Percentiles rank a stretch among this genome's conserved stretches.
Conservation (phyloP, 1,139 yeast species). For the Candida sanyaensis region DNA sequence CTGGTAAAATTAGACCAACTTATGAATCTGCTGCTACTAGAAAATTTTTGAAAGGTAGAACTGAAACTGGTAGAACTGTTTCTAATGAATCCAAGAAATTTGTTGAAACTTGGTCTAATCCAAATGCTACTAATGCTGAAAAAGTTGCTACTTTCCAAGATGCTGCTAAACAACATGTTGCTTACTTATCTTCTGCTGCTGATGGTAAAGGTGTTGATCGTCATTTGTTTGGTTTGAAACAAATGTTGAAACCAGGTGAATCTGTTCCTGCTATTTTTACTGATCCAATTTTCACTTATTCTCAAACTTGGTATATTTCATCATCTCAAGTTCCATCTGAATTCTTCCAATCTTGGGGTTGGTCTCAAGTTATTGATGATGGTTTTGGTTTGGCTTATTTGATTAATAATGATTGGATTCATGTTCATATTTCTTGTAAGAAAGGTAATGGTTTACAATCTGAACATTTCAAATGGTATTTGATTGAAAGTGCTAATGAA, state of each 20-base stretch:
- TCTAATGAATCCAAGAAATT: constrained; percentile 73
- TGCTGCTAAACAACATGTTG: constrained; percentile 76
- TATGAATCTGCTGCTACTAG: constrained; percentile 97
- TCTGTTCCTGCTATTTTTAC: constrained; percentile 68
- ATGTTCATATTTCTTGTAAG: constrained; percentile 82
- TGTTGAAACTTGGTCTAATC: constrained; percentile 74
- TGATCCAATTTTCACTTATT: constrained; percentile 76
- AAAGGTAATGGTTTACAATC: constrained; percentile 68
- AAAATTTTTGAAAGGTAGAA: constrained; percentile 85
- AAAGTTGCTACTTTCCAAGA: constrained; percentile 70
- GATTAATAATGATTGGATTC: constrained; percentile 83
- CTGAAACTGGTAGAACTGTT: constrained; percentile 93
- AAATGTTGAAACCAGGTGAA: constrained; percentile 63
- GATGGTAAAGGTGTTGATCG: constrained; percentile 92
- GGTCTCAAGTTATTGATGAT: constrained; percentile 92
- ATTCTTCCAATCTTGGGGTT: constrained; percentile 90
- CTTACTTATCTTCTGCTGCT: constrained; percentile 74
- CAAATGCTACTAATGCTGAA: constrained; percentile 52
- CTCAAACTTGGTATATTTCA: constrained; percentile 83
- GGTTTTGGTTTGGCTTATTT: constrained; percentile 95
- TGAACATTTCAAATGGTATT: constrained; percentile 65
- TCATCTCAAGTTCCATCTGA: constrained; percentile 91
- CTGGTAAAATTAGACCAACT: constrained; percentile 85
- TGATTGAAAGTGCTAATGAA: constrained; percentile 81
- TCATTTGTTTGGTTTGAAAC: constrained; percentile 87